A percentile compares a stretch with the other conserved stretches of the same genome.
Conservation (phyloP, 2,329 filamentous ascomycete genomes). For the Fulvia fulva region DNA sequence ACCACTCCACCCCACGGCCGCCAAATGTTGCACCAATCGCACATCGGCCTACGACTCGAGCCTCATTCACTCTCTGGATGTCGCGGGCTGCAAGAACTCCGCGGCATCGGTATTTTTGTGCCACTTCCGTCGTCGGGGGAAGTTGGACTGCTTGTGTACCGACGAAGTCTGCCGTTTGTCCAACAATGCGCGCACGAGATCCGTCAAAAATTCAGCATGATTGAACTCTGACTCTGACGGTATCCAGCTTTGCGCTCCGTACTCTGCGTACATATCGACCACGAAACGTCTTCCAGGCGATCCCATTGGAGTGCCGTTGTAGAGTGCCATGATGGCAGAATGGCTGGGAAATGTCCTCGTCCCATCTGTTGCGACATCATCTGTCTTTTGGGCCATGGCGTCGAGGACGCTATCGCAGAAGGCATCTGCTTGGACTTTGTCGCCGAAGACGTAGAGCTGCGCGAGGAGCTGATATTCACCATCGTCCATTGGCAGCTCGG, state of each 20-base stretch:
- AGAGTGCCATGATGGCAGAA: slow-evolving; percentile 19
- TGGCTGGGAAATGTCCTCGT: slow-evolving; percentile 19
- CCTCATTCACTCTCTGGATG: slow-evolving; percentile 3
- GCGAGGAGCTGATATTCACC: slow-evolving; percentile 20
- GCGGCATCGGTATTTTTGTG: slow-evolving; percentile 14
- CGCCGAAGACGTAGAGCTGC: slow-evolving; percentile 18
- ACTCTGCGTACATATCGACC: slow-evolving; percentile 22
- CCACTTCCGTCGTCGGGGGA: slow-evolving; percentile 15
- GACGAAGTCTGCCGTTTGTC: slow-evolving; percentile 5
- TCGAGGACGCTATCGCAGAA: slow-evolving; percentile 22
- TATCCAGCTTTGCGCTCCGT: slow-evolving; percentile 23
- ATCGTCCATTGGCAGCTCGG: slow-evolving; percentile 20
- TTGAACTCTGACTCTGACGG: slow-evolving; percentile 16
- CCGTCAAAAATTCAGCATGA: slow-evolving; percentile 20
- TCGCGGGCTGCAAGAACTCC: slow-evolving; percentile 13
- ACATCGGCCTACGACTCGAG: not conserved
- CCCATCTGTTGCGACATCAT: slow-evolving; percentile 18
- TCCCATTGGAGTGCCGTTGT: slow-evolving; percentile 14
- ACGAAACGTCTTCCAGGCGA: slow-evolving; percentile 17
- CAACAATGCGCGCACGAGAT: slow-evolving; percentile 18
- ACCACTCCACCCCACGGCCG: not conserved
- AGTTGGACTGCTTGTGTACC: slow-evolving; percentile 18
- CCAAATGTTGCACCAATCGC: not conserved
- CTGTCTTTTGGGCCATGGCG: slow-evolving; percentile 20
- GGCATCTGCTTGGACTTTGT: slow-evolving; percentile 19